Evolutionary conservation across 192 early-diverging fungal genomes (phyloP).

Genomic region (Linnemannia schmuckeri): DNA sequence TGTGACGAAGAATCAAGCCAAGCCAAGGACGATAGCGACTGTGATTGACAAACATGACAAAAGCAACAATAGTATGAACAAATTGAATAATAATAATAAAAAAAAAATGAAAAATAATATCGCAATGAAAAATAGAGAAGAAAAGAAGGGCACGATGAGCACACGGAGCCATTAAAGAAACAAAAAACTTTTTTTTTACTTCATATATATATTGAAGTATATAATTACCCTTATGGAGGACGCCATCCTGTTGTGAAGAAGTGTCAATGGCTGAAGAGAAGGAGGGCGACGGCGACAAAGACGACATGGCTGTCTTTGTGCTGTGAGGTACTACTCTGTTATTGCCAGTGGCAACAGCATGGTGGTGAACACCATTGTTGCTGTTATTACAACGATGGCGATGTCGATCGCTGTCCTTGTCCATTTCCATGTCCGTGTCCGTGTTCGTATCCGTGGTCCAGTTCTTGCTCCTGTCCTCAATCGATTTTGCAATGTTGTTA

Average conservation of each 20-base stretch:
- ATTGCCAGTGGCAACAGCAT: background rate
- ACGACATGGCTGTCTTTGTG: conserved; percentile 1
- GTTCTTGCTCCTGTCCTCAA: conserved; percentile 35
- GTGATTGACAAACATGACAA: background rate
- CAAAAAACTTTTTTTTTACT: background rate
- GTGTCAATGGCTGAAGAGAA: background rate
- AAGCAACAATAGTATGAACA: background rate
- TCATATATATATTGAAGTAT: background rate
- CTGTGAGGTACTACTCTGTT: background rate
- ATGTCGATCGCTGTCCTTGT: conserved; percentile 8
- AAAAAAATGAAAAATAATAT: background rate
- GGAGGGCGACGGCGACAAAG: background rate
- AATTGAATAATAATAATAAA: background rate
- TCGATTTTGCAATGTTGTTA: conserved; percentile 2
- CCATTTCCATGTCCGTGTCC: conserved; percentile 10
- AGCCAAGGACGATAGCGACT: background rate
- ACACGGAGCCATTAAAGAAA: background rate
- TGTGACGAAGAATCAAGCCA: background rate
- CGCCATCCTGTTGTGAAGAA: background rate
- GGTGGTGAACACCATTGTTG: background rate
- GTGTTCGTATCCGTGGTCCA: conserved; percentile 19
- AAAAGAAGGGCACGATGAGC: background rate
- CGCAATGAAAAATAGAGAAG: background rate
- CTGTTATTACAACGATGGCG: background rate
- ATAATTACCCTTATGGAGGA: conserved; percentile 29